Evolutionary conservation across 2,329 filamentous ascomycete species (phyloP).

Genomic region (Aspergillus proliferans): DNA sequence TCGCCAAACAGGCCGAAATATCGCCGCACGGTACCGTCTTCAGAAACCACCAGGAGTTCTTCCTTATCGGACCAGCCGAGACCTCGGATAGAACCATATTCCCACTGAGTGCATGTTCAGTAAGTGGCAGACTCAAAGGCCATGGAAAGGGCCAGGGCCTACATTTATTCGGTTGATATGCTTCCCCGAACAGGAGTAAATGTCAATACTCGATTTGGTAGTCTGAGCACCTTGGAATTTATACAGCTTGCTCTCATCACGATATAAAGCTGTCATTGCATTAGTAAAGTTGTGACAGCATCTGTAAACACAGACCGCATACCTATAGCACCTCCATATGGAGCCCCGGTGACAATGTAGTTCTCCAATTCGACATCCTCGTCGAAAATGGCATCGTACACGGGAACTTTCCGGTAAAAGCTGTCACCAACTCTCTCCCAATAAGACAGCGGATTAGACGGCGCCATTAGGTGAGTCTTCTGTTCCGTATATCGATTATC

Average conservation of each 20-base stretch:
- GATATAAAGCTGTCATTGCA: constrained; percentile 63
- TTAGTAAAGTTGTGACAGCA: neutral
- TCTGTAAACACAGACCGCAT: constrained; percentile 29
- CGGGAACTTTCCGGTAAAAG: constrained; percentile 90
- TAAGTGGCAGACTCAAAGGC: neutral
- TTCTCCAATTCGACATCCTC: constrained; percentile 91
- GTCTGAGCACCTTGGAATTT: constrained; percentile 66
- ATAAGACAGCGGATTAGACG: constrained; percentile 67
- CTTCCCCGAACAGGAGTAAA: constrained; percentile 90
- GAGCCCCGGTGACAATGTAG: constrained; percentile 84
- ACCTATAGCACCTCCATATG: constrained; percentile 91
- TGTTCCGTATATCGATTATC: constrained; percentile 9
- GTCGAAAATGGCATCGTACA: constrained; percentile 91
- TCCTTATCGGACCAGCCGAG: constrained; percentile 97
- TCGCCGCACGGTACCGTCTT: constrained; percentile 83
- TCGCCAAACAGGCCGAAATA: constrained; percentile 90
- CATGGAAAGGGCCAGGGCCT: neutral
- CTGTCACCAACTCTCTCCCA: constrained; percentile 92
- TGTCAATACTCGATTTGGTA: constrained; percentile 78
- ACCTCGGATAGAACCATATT: constrained; percentile 78
- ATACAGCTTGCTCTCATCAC: constrained; percentile 78
- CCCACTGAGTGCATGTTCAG: constrained; percentile 55
- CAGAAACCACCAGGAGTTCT: constrained; percentile 77
- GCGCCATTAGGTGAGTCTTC: constrained; percentile 31
- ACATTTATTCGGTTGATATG: constrained; percentile 71